These are phyloP conservation scores for Rhizopus stolonifer DNA, from an alignment of 371 early-diverging fungal genomes.

Conservation along the genomic window DNA sequence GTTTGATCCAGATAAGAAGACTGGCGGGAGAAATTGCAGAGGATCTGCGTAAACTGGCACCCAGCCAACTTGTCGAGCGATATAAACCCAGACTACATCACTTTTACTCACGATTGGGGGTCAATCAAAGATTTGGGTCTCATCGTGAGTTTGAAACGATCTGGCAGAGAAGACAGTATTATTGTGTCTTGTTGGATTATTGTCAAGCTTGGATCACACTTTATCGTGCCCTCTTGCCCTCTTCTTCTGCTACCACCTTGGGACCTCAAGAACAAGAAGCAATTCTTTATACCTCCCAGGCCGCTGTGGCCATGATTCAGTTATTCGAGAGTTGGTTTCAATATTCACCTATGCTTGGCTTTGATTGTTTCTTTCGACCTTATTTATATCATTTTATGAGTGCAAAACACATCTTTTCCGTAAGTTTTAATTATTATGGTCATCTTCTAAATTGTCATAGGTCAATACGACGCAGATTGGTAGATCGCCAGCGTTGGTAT, in stretches of 20 bases:
- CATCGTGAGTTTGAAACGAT: too few species aligned
- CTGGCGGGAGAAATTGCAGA: conserved; percentile 13
- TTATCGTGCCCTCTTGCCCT: conserved; percentile 18
- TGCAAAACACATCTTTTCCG: conserved; percentile 28
- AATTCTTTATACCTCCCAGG: conserved; percentile 28
- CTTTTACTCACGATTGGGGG: conserved; percentile 7
- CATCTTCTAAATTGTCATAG: conserved; percentile 6
- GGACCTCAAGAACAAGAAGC: conserved; percentile 11
- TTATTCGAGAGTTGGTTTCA: conserved; percentile 31
- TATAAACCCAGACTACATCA: conserved; percentile 4
- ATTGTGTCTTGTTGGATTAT: conserved; percentile 32
- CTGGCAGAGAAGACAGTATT: conserved; percentile 27
- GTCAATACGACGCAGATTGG: conserved; percentile 21
- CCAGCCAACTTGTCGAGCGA: conserved; percentile 4
- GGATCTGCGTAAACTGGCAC: conserved; percentile 9
- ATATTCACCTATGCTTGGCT: conserved; percentile 19
- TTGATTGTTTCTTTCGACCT: conserved; percentile 45
- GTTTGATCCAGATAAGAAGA: conserved; percentile 21
- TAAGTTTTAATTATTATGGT: conserved; percentile 7
- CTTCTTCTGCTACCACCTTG: neutral
- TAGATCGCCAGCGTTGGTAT: conserved; percentile 19
- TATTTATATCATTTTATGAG: conserved; percentile 41
- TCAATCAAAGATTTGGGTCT: conserved; percentile 5
- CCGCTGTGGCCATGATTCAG: conserved; percentile 28
- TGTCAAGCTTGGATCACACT: conserved; percentile 34